Base-by-base conservation (phyloP, 2,329 filamentous ascomycete species). In the Neofusicoccum laricinum region DNA sequence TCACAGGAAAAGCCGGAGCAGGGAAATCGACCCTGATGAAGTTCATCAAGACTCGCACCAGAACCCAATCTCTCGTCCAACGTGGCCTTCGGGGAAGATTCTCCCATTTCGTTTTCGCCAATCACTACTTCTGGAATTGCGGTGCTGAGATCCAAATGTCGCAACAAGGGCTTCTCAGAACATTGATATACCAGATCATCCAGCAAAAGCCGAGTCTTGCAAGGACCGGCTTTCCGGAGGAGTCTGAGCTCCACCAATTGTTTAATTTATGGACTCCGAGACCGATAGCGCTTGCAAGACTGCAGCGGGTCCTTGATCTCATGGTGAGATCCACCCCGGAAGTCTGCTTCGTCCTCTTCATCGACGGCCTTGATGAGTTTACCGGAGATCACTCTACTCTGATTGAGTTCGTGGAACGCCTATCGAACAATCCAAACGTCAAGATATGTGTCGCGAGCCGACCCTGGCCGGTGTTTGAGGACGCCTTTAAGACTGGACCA, bases 11-110 rank as follows among this genome's bases (percentile, higher is more conserved):
- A 34, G 75, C 78, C 4, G 78, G 78, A 0, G 77, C 77, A 0
- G 78, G 78, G 1, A 80, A 80, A 51, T 80, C 78, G 0, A 80
- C 78, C 0, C 69, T 80, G 1, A 78, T 79, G 68, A 71, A 75
- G 17, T 77, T 74, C 38, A n/a, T 43, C 15, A n/a, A 15, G 4
- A 2, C 36, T 14, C 4, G 15, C n/a, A 43, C 7, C n/a, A 43
- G 41, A 43, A 43, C 41, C 11, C 12, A 12, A 14, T 15, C 14
- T 7, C n/a, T 43, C 41, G 7, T 17, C 41, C 15, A n/a, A 43
- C 6, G 14, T 43, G 41, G 41, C 7, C 41, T 43, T 30, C 25
- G 7, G 25, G 25, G 7, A 6, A 3, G n/a, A 5, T 15, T 17
- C 41, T 15, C 34, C 66, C 66, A 0, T 51, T 72, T 12, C 67